A percentile compares a stretch with the other conserved stretches of the same genome.
These are phyloP conservation scores for Ilyonectria robusta DNA, from an alignment of 2,329 filamentous ascomycete species.

Conservation along the genomic window DNA sequence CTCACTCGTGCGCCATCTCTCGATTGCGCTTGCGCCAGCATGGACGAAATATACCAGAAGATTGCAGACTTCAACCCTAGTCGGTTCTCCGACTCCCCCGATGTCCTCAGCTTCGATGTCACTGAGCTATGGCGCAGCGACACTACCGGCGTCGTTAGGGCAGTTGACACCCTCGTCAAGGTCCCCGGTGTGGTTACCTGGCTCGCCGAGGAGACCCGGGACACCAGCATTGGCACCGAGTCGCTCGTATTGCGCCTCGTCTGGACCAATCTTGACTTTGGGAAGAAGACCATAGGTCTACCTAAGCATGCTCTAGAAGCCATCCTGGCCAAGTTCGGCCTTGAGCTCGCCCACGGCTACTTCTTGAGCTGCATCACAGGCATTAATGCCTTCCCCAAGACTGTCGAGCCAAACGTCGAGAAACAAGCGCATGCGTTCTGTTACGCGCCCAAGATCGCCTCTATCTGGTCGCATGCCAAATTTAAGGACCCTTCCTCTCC, in stretches of 20 bases:
- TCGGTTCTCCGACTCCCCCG: constrained; percentile 30
- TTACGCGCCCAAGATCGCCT: constrained; percentile 57
- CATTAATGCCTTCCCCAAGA: constrained; percentile 46
- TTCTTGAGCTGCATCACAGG: constrained; percentile 53
- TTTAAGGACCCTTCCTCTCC: constrained; percentile 24
- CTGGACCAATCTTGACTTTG: constrained; percentile 45
- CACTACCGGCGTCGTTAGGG: constrained; percentile 36
- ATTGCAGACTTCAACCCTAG: constrained; percentile 46
- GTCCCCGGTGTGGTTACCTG: constrained; percentile 35
- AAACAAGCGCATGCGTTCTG: constrained; percentile 51
- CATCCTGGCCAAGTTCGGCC: constrained; percentile 48
- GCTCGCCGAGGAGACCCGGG: constrained; percentile 41
- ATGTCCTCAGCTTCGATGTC: constrained; percentile 42
- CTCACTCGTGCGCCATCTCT: background rate
- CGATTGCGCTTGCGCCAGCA: constrained; percentile 23
- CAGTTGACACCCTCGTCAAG: constrained; percentile 24
- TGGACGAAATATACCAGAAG: constrained; percentile 53
- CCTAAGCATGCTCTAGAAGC: constrained; percentile 34
- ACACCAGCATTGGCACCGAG: constrained; percentile 25
- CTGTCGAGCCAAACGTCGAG: constrained; percentile 11
- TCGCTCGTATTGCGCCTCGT: constrained; percentile 50
- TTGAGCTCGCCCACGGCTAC: constrained; percentile 52
- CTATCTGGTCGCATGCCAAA: constrained; percentile 53
- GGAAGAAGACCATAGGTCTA: constrained; percentile 45
- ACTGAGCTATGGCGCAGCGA: constrained; percentile 50